phyloP scores from a whole-genome alignment of 371 early-diverging fungal species.

The Lichtheimia ramosa region DNA sequence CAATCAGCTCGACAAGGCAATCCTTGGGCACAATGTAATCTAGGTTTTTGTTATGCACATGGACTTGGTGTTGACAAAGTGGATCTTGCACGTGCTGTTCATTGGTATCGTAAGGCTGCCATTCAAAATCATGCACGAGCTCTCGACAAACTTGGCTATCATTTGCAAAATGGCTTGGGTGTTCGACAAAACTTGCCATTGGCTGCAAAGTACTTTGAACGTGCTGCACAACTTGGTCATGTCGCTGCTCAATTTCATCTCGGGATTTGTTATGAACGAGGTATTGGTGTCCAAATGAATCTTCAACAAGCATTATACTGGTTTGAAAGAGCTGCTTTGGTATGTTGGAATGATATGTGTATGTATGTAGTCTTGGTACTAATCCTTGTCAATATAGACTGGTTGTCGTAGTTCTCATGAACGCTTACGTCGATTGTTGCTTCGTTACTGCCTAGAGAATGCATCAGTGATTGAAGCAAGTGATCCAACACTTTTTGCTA shows the following conservation, averaged over 20 bases:
- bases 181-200: slow-evolving; percentile 52
- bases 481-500: slow-evolving; percentile 1
- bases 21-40: slow-evolving; percentile 85
- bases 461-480: slow-evolving; percentile 14
- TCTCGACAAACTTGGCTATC: slow-evolving; percentile 83
- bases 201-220: slow-evolving; percentile 60
- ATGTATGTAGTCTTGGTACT: not conserved
- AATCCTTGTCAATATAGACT: slow-evolving; percentile 14
- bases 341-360: slow-evolving; percentile 11
- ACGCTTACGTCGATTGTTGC: slow-evolving; percentile 50
- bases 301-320: slow-evolving; percentile 63
- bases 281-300: slow-evolving; percentile 62
- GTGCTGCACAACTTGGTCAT: slow-evolving; percentile 67
- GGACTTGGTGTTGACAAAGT: slow-evolving; percentile 70
- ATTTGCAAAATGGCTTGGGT: slow-evolving; percentile 79
- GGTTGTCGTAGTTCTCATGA: slow-evolving; percentile 61
- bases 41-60: slow-evolving; percentile 86
- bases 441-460: slow-evolving; percentile 51
- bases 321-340: slow-evolving; percentile 73
- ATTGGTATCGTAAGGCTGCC: slow-evolving; percentile 75
- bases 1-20: slow-evolving; percentile 79
- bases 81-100: slow-evolving; percentile 62
- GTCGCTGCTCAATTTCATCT: slow-evolving; percentile 65
- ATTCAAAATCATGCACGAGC: slow-evolving; percentile 68
- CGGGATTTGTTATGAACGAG: slow-evolving; percentile 70